Percentiles rank a stretch among this genome's conserved stretches.
phyloP scores from a whole-genome alignment of 805 yeast genomes.

The Barnettozyma pratensis region DNA sequence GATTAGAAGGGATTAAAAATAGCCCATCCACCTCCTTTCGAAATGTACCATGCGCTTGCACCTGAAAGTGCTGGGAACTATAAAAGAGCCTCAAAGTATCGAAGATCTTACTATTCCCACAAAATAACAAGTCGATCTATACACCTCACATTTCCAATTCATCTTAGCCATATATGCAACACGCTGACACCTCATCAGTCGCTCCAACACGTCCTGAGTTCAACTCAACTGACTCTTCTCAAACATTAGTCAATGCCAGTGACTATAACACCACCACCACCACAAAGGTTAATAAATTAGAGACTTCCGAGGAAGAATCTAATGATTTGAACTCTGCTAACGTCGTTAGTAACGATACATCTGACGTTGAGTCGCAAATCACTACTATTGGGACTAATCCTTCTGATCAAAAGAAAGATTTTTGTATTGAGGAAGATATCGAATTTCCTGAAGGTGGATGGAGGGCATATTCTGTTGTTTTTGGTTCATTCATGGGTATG shows the following conservation, averaged over 20 bases:
- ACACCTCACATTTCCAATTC: not conserved
- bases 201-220: constrained; percentile 1
- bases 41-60: too few species aligned
- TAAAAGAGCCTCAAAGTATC: too few species aligned
- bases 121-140: too few species aligned
- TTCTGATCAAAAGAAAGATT: not conserved
- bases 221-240: constrained; percentile 1
- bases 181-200: not conserved
- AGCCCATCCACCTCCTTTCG: not conserved
- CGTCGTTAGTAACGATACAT: not conserved
- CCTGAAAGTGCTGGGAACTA: too few species aligned
- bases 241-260: not conserved
- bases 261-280: not conserved
- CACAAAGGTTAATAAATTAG: not conserved
- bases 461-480: constrained; percentile 45
- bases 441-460: constrained; percentile 53
- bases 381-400: not conserved
- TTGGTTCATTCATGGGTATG: constrained; percentile 53
- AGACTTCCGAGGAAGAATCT: not conserved
- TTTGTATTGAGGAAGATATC: constrained; percentile 7
- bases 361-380: constrained; percentile 2
- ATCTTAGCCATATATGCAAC: not conserved
- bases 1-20: not conserved
- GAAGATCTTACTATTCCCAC: too few species aligned
- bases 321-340: not conserved